Evolutionary conservation across 2,329 filamentous ascomycete genomes (phyloP), one percentile per base, ranked within the genome.

Genomic region (Colletotrichum tamarilloi): DNA sequence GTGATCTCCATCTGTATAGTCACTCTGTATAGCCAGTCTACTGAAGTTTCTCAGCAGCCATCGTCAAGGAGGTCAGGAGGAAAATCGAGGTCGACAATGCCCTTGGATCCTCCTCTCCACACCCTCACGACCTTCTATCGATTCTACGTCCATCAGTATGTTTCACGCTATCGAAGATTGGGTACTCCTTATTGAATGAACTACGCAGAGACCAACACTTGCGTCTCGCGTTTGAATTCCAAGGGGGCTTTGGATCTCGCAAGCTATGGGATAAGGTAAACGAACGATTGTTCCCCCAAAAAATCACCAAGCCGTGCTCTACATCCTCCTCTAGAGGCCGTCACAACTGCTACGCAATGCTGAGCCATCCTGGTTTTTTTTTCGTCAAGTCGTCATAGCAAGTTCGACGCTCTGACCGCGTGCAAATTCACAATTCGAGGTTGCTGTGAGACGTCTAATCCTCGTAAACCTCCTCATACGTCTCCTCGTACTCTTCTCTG

Each of bases 401-500:
- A 74, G 28, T 72, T 35, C 19, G 57, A 38, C 55, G 52, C 53
- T 22, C 42, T 42, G 26, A 65, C 55, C 46, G 70, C 46, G 30
- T 62, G 30, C 35, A 62, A 55, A 46, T 66, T 49, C 55, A 12
- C 65, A 22, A 12, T 28, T 53, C 32, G 38, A 49, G n/a, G 22
- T 5, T 26, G 7, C 3, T 4, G 3, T 4, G 42, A 49, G 14
- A 26, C 8, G 26, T 66, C 42, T 75, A 72, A 30, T 79, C 75
- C 26, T 79, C 78, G 46, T 85, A 85, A 2, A 77, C 79, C 65
- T 86, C 86, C 75, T 87, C 85, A 63, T 87, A 86, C 62, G 84
- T 84, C 77, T 90, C 87, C 60, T 86, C 81, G 69, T 88, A 87
- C 77, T 86, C 86, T 77, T 87, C 80, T 67, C 86, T 76, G 1